phyloP scores from a whole-genome alignment of 306 rosid species.

The Cicer bijugum region DNA sequence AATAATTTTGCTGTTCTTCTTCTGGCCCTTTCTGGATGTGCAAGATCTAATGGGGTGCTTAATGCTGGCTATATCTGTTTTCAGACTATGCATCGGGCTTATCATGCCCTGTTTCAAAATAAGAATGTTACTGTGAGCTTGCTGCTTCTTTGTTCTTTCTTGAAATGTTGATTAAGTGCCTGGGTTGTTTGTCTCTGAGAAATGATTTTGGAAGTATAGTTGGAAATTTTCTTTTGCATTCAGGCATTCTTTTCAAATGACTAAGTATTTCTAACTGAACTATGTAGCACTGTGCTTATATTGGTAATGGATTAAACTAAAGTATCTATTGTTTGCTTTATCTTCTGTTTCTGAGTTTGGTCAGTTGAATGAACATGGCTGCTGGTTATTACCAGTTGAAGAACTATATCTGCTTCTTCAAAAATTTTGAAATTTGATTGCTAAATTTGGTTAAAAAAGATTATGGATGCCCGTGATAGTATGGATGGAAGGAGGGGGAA shows the following conservation, averaged over 20 bases:
- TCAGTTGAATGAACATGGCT: conserved; percentile 4
- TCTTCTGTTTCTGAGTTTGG: conserved; percentile 5
- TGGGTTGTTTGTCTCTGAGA: conserved; percentile 8
- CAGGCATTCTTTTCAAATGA: not conserved
- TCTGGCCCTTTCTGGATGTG: conserved; percentile 71
- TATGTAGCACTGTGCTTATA: not conserved
- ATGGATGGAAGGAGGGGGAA: not conserved
- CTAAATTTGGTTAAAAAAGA: not conserved
- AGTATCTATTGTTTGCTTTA: conserved; percentile 1
- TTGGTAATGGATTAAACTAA: not conserved
- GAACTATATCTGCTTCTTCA: conserved; percentile 29
- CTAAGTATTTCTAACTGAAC: conserved; percentile 25
- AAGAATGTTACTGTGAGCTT: conserved; percentile 60
- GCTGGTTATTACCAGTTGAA: conserved; percentile 17
- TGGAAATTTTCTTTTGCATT: conserved; percentile 27
- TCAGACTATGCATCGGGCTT: conserved; percentile 74
- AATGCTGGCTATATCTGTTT: conserved; percentile 92
- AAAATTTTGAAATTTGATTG: conserved; percentile 11
- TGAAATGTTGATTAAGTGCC: not conserved
- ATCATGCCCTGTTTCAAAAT: conserved; percentile 59
- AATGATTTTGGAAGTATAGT: conserved; percentile 1
- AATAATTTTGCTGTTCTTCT: conserved; percentile 60
- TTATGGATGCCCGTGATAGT: conserved; percentile 3
- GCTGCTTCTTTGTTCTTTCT: not conserved
- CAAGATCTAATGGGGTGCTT: conserved; percentile 89